These are phyloP conservation scores for Eucalyptus tenuipes DNA, from an alignment of 345 rosid genomes.

Conservation along the genomic window DNA sequence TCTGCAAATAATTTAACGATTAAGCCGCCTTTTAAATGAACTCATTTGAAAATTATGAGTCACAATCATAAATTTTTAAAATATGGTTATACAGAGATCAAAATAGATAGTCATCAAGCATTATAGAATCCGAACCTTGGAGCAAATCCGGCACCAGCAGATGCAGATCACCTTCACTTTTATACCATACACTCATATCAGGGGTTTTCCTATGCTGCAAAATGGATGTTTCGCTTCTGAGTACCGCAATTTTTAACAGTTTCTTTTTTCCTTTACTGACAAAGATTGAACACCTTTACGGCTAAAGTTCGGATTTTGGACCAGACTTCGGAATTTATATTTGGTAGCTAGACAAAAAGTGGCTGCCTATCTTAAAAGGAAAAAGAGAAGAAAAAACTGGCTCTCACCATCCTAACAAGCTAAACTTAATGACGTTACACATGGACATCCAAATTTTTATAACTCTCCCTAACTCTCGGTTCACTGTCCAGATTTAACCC, in stretches of 20 bases:
- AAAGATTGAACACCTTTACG: not conserved
- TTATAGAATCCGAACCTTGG: not conserved
- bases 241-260: too few species aligned
- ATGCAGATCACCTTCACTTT: not conserved
- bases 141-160: not conserved
- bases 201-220: too few species aligned
- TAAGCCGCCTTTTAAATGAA: too few species aligned
- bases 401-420: not conserved
- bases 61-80: not conserved
- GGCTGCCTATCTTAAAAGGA: not conserved
- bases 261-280: not conserved
- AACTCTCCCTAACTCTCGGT: too few species aligned
- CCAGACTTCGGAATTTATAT: not conserved
- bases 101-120: not conserved
- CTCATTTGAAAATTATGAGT: too few species aligned
- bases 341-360: not conserved
- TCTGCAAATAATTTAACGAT: not conserved
- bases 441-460: not conserved
- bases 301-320: not conserved
- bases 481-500: too few species aligned
- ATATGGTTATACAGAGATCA: too few species aligned
- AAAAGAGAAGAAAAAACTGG: not conserved
- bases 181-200: too few species aligned
- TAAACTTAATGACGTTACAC: not conserved
- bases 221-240: too few species aligned